phyloP scores from a whole-genome alignment of 192 early-diverging fungal genomes.

The Geranomyces michiganensis region DNA sequence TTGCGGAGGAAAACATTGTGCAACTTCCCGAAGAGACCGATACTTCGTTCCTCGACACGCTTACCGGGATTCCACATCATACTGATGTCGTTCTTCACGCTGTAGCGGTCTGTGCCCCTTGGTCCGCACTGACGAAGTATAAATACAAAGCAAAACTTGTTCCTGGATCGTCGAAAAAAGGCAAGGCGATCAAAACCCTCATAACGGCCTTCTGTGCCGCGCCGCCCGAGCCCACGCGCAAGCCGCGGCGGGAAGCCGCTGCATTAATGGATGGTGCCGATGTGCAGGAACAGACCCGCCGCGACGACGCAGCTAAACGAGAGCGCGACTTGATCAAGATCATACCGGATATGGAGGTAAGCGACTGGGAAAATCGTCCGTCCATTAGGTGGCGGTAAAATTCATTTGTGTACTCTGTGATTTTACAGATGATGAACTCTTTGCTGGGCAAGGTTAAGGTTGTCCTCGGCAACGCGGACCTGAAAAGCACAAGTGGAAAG shows the following conservation, averaged over 20 bases:
- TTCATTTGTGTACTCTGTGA: no score
- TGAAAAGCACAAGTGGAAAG: constrained; percentile 24
- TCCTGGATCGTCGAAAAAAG: constrained; percentile 89
- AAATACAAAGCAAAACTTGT: constrained; percentile 95
- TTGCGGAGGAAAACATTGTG: constrained; percentile 44
- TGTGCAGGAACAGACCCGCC: constrained; percentile 28
- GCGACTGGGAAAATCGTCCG: constrained; percentile 84
- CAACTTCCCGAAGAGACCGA: constrained; percentile 37
- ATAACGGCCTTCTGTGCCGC: constrained; percentile 47
- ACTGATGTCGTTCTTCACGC: constrained; percentile 83
- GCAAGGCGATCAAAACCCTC: constrained; percentile 75
- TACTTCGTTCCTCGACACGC: constrained; percentile 64
- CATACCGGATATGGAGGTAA: constrained; percentile 77
- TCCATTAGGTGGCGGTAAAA: no score
- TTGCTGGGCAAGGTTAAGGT: constrained; percentile 88
- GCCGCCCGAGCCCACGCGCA: constrained; percentile 38
- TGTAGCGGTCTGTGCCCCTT: constrained; percentile 94
- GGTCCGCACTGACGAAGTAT: constrained; percentile 78
- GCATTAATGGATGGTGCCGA: neutral
- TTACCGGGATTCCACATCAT: constrained; percentile 77
- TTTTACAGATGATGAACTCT: constrained; percentile 57
- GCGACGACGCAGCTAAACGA: constrained; percentile 27
- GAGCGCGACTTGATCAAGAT: constrained; percentile 78
- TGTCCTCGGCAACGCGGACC: constrained; percentile 2
- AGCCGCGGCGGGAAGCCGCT: neutral